Conservation (phyloP, 2,329 filamentous ascomycete species). For the Arachnopeziza araneosa region DNA sequence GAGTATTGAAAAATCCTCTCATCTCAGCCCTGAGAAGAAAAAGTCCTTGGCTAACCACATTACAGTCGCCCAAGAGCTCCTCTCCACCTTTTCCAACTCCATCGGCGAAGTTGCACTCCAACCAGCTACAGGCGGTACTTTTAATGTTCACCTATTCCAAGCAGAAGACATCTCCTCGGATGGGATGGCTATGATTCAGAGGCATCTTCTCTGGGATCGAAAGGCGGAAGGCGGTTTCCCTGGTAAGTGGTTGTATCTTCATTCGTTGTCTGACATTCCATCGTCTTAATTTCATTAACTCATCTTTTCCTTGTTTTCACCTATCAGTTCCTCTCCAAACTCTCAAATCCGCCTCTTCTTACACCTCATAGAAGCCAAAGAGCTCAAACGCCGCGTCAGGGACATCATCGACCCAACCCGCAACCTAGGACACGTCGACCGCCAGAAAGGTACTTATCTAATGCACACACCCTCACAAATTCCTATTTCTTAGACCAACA, state of each 20-base stretch:
- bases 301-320: neutral
- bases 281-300: neutral
- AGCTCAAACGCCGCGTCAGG: conserved; percentile 77
- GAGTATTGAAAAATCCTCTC: neutral
- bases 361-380: conserved; percentile 63
- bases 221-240: conserved; percentile 86
- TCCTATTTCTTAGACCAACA: neutral
- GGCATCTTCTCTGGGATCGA: conserved; percentile 76
- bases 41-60: neutral
- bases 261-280: neutral
- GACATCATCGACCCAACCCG: conserved; percentile 75
- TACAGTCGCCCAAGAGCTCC: conserved; percentile 74
- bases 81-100: conserved; percentile 81
- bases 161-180: neutral
- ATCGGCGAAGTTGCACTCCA: conserved; percentile 86
- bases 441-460: conserved; percentile 28
- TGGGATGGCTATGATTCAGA: conserved; percentile 30
- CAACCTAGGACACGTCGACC: conserved; percentile 77
- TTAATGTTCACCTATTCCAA: conserved; percentile 62
- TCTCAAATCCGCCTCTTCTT: neutral
- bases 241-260: conserved; percentile 37
- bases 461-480: neutral
- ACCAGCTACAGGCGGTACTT: conserved; percentile 78
- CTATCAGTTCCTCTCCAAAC: neutral
- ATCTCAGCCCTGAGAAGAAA: neutral